These are phyloP conservation scores for Neurospora sp. DNA, from an alignment of 495 filamentous ascomycete species.

Conservation along the genomic window DNA sequence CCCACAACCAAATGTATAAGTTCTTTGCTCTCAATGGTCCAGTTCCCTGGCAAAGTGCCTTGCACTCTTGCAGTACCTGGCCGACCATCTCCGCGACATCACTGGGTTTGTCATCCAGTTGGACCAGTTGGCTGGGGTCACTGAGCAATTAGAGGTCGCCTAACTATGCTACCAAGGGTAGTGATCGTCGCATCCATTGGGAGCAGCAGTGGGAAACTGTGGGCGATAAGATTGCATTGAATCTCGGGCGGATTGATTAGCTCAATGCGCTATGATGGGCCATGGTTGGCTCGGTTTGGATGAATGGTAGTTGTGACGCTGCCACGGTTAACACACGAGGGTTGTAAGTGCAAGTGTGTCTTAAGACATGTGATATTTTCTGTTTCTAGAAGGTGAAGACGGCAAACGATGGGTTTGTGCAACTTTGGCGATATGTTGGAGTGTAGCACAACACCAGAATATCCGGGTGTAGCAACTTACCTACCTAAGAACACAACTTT, in stretches of 20 bases:
- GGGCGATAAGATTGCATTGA: background rate
- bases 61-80: background rate
- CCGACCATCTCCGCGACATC: background rate
- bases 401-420: background rate
- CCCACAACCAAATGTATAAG: background rate
- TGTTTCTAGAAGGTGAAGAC: background rate
- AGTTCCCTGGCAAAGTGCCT: background rate
- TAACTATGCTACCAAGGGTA: background rate
- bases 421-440: background rate
- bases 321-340: background rate
- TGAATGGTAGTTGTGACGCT: background rate
- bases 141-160: background rate
- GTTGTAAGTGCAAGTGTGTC: background rate
- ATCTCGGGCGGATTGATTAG: background rate
- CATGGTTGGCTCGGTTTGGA: background rate
- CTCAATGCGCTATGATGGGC: background rate
- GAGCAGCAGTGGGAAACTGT: background rate
- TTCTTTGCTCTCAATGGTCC: background rate
- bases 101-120: background rate
- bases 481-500: background rate
- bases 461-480: background rate
- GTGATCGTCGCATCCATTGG: background rate
- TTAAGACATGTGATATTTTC: background rate
- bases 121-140: background rate
- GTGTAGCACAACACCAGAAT: background rate